Conservation (phyloP, 140 eudicot genomes). For the Bidens hawaiensis region DNA sequence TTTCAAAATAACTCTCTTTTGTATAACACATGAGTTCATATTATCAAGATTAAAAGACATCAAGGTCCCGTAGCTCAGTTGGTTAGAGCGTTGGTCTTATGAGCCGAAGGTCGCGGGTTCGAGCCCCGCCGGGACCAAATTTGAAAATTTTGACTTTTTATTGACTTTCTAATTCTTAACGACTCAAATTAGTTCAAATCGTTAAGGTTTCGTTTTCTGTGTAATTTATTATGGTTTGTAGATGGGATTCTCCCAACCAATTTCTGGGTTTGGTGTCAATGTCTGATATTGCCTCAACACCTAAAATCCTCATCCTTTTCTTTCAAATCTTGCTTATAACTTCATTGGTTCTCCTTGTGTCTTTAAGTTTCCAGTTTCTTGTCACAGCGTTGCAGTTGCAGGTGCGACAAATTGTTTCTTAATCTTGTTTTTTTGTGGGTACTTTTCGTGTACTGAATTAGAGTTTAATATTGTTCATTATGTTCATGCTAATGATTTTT, state of each 20-base stretch:
- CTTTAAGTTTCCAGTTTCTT: not conserved
- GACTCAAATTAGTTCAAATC: no score
- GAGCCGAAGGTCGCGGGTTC: conserved; percentile 98
- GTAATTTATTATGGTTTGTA: not conserved
- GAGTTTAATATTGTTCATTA: not conserved
- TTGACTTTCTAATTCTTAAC: no score
- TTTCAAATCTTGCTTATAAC: conserved; percentile 5
- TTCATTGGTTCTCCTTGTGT: not conserved
- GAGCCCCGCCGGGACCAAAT: conserved; percentile 88
- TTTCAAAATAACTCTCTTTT: no score
- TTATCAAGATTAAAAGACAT: no score
- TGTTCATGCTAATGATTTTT: no score
- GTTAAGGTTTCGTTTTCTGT: conserved; percentile 4
- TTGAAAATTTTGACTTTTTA: no score
- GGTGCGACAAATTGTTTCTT: conserved; percentile 5
- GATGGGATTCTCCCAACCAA: conserved; percentile 5
- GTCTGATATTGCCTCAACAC: conserved; percentile 18
- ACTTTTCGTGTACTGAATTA: not conserved
- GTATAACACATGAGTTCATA: no score
- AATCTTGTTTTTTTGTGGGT: not conserved
- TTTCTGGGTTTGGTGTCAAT: conserved; percentile 23
- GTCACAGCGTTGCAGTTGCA: conserved; percentile 14
- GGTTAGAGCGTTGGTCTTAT: conserved; percentile 95
- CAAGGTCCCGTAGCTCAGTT: conserved; percentile 97
- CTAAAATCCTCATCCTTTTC: conserved; percentile 12